A percentile compares a stretch with the other conserved stretches of the same genome.
Evolutionary conservation across 805 yeast species (phyloP).

Genomic region (Maudiozyma pseudohumilis): DNA sequence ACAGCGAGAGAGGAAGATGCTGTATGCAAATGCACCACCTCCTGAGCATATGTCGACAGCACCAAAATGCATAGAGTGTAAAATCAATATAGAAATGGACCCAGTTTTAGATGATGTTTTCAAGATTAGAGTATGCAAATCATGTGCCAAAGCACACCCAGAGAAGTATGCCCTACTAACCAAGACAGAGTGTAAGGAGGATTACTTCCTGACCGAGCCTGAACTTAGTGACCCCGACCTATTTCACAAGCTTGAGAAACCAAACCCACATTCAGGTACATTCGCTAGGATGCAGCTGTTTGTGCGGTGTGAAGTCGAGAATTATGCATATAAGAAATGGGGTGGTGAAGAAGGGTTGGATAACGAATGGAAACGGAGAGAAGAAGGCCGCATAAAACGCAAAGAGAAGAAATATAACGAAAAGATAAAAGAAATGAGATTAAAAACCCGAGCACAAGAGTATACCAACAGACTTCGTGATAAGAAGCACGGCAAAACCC

Average conservation of each 20-base stretch:
- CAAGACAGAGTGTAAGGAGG: slow-evolving; percentile 90
- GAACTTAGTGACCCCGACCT: slow-evolving; percentile 65
- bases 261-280: slow-evolving; percentile 87
- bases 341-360: slow-evolving; percentile 83
- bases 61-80: slow-evolving; percentile 78
- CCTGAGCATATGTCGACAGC: slow-evolving; percentile 64
- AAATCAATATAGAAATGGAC: slow-evolving; percentile 65
- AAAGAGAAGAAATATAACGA: slow-evolving; percentile 70
- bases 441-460: slow-evolving; percentile 86
- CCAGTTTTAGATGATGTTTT: slow-evolving; percentile 61
- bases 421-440: slow-evolving; percentile 79
- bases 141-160: slow-evolving; percentile 62
- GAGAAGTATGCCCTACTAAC: slow-evolving; percentile 87
- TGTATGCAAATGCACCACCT: slow-evolving; percentile 54
- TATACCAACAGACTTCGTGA: slow-evolving; percentile 60
- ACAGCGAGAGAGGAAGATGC: slow-evolving; percentile 43
- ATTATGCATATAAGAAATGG: slow-evolving; percentile 90
- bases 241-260: slow-evolving; percentile 72
- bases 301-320: slow-evolving; percentile 86
- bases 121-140: slow-evolving; percentile 64
- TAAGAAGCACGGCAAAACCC: slow-evolving; percentile 49
- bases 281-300: slow-evolving; percentile 89
- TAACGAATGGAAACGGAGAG: slow-evolving; percentile 84
- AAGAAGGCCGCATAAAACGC: slow-evolving; percentile 56
- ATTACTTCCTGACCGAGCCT: slow-evolving; percentile 87